A percentile compares a stretch with the other conserved stretches of the same genome.
phyloP scores from a whole-genome alignment of 2,329 filamentous ascomycete genomes.

The Fusarium anguioides region DNA sequence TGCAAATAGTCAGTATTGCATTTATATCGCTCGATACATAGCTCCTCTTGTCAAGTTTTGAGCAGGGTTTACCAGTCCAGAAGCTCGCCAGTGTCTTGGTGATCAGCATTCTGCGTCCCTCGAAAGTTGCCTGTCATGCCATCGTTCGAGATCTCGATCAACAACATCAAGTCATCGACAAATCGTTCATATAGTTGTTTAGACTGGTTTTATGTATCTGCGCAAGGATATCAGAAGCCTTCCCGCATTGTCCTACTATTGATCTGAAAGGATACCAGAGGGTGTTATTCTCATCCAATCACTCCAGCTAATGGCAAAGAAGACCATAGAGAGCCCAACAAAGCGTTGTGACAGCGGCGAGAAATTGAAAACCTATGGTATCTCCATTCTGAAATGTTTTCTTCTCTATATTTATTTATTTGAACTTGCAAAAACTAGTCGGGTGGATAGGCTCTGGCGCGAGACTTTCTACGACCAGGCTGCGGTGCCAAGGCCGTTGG shows the following conservation, averaged over 20 bases:
- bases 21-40: not conserved
- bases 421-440: not conserved
- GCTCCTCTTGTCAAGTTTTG: not conserved
- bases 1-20: not conserved
- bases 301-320: not conserved
- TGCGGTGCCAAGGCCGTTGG: too few relatives aligned
- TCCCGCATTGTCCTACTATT: not conserved
- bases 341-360: not conserved
- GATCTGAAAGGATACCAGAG: not conserved
- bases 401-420: not conserved
- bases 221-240: not conserved
- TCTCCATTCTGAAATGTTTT: not conserved
- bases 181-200: too few relatives aligned
- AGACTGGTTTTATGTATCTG: too few relatives aligned
- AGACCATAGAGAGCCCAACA: not conserved
- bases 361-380: not conserved
- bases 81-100: too few relatives aligned
- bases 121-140: not conserved
- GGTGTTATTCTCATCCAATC: not conserved
- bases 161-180: too few relatives aligned
- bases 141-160: too few relatives aligned
- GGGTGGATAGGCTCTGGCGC: not conserved
- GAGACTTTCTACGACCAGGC: too few relatives aligned
- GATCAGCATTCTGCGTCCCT: too few relatives aligned
- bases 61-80: not conserved